Conservation (phyloP, 2,329 filamentous ascomycete species). For the Leptodontidium sp. region DNA sequence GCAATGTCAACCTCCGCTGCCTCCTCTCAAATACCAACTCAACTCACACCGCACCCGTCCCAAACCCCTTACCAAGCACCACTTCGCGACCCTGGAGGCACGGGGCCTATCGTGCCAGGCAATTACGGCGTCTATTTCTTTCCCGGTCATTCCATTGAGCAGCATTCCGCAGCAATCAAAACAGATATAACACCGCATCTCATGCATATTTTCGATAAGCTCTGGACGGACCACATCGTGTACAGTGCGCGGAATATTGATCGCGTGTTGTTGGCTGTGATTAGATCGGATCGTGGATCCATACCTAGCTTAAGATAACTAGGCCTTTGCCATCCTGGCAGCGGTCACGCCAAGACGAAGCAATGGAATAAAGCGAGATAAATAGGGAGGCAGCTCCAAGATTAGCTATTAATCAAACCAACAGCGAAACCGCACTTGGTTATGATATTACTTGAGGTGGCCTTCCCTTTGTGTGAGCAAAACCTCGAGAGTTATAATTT, state of each 20-base stretch:
- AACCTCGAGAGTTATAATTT: no score
- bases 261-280: background rate
- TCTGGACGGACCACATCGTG: background rate
- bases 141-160: background rate
- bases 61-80: background rate
- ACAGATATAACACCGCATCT: background rate
- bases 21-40: background rate
- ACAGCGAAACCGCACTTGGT: no score
- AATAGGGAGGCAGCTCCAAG: no score
- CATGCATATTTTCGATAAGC: background rate
- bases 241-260: background rate
- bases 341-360: no score
- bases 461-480: no score
- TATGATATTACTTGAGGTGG: no score
- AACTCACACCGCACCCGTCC: background rate
- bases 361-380: no score
- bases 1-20: background rate
- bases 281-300: background rate
- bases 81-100: background rate
- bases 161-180: background rate
- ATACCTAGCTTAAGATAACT: no score
- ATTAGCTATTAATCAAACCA: no score
- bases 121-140: background rate
- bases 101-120: background rate
- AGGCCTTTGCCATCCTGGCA: no score